Percentiles rank a stretch among this genome's conserved stretches.
Conservation (phyloP, 2,329 filamentous ascomycete species). For the Chaetoscypha palmicola region DNA sequence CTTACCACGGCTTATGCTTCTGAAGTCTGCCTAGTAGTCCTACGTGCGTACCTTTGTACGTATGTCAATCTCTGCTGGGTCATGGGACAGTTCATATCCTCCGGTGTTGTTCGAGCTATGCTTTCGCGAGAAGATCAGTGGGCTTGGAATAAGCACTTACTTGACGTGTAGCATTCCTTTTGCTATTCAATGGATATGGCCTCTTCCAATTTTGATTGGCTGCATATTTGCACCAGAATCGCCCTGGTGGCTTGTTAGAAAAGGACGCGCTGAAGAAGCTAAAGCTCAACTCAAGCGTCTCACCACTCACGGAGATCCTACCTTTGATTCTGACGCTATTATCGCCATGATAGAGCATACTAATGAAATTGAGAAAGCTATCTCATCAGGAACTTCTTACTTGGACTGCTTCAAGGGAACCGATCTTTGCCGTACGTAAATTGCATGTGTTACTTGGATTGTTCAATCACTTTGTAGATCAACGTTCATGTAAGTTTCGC, state of each 20-base stretch:
- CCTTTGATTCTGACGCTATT: slow-evolving; percentile 19
- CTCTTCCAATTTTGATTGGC: slow-evolving; percentile 38
- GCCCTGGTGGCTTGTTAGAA: slow-evolving; percentile 41
- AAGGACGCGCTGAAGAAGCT: slow-evolving; percentile 37
- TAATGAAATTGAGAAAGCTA: slow-evolving; percentile 45
- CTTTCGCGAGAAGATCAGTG: slow-evolving; percentile 36
- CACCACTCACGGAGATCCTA: slow-evolving; percentile 27
- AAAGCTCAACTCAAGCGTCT: slow-evolving; percentile 39
- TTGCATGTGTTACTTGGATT: slow-evolving; percentile 50
- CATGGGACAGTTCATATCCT: slow-evolving; percentile 41
- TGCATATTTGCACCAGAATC: slow-evolving; percentile 42
- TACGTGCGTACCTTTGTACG: slow-evolving; percentile 32
- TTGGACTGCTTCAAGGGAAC: slow-evolving; percentile 42
- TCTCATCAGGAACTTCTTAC: slow-evolving; percentile 38
- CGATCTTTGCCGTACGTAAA: slow-evolving; percentile 45
- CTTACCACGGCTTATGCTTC: slow-evolving; percentile 31
- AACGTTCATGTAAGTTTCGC: slow-evolving; percentile 40
- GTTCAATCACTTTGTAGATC: slow-evolving; percentile 57
- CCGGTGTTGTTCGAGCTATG: slow-evolving; percentile 40
- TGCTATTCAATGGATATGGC: slow-evolving; percentile 44
- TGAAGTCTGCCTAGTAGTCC: slow-evolving; percentile 31
- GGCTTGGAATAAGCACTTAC: slow-evolving; percentile 35
- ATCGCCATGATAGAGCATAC: slow-evolving; percentile 49
- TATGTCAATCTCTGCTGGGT: slow-evolving; percentile 50
- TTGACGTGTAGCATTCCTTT: slow-evolving; percentile 35